Base-by-base conservation (phyloP, 306 rosid genomes). In the Fragaria vesca region DNA sequence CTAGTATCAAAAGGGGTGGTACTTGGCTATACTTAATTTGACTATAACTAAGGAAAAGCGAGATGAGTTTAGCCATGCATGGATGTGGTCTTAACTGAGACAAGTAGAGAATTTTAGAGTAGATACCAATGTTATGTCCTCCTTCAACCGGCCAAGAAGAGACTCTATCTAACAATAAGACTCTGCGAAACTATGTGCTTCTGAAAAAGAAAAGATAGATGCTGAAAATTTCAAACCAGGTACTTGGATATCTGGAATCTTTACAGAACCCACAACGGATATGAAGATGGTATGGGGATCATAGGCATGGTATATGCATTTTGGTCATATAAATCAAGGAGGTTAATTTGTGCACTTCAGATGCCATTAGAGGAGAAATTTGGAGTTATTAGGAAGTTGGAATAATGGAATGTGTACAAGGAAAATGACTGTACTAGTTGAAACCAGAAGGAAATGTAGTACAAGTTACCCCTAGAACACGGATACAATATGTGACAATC, bases 11-110 rank as follows among this genome's bases (percentile, higher is more conserved):
- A 78, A 38, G 54, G 21, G 50, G 66, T 68, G 45, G 52, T 34
- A 61, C 38, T 73, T 46, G 24, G 79, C 21, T 68, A 72, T 48
- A 68, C 72, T 80, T 81, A 74, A 60, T 84, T 69, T 5, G 50
- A 76, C 45, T 61, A 68, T 48, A 42, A 66, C 28, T 21, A 57
- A 7, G 61, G 77, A 83, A 70, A 70, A 58, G 21, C 48, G 72
- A 68, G 69, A 62, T 4, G 72, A 43, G 72, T 51, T 65, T 72
- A 36, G 78, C 81, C 52, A 80, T 24, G 24, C 24, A 24, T 79
- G 61, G 70, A 40, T 79, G 67, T 51, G 36, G 32, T 65, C 69
- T 73, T 47, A 38, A 17, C 48, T 61, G 62, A 58, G 15, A 61
- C 52, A 5, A 63, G 58, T 50, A 18, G 3, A 30, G 21, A 20